Conservation (phyloP, 345 rosid genomes). For the Sisymbrium altissimum region DNA sequence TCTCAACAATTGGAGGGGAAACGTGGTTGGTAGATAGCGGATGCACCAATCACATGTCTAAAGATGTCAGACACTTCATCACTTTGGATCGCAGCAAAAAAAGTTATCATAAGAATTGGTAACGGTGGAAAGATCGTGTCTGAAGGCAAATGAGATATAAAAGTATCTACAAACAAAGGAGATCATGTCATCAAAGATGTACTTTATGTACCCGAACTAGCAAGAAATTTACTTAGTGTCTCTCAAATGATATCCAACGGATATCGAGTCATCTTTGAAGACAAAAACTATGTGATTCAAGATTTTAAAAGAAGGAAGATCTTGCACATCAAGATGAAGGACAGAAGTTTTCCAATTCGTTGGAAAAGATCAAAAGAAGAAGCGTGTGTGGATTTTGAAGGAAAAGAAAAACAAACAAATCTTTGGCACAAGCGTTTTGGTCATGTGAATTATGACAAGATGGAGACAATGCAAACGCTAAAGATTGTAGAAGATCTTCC, state of each 20-base stretch:
- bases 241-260: constrained; percentile 1
- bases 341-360: neutral
- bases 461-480: neutral
- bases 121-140: neutral
- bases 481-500: too few species aligned
- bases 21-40: too few species aligned
- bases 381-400: neutral
- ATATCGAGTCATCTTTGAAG: neutral
- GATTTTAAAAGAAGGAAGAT: neutral
- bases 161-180: neutral
- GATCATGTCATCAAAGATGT: neutral
- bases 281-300: neutral
- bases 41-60: too few species aligned
- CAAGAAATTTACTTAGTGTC: neutral
- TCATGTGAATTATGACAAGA: neutral
- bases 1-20: too few species aligned
- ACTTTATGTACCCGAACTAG: neutral
- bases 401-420: too few species aligned
- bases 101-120: neutral
- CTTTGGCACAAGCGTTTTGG: neutral
- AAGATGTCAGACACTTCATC: too few species aligned
- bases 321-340: neutral
- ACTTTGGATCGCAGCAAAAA: neutral
- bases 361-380: neutral
- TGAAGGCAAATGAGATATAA: neutral